Conservation (phyloP, 768 basidiomycete genomes). For the Sarcodon aspratus region DNA sequence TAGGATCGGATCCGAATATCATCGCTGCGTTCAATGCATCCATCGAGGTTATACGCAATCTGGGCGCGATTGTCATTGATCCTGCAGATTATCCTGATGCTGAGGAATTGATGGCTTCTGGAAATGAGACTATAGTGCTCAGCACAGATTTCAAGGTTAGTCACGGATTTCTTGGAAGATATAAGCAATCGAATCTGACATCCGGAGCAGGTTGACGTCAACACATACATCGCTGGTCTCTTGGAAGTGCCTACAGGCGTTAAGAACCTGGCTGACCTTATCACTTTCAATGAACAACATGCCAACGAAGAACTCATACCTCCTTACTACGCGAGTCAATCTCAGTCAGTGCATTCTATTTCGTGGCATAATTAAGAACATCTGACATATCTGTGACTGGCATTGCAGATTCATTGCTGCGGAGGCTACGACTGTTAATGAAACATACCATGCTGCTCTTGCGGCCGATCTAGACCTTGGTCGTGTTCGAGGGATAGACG, state of each 20-base stretch:
- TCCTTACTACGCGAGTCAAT: conserved; percentile 24
- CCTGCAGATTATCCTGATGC: conserved; percentile 50
- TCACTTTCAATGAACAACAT: conserved; percentile 43
- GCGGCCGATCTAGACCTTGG: conserved; percentile 20
- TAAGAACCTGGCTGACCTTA: conserved; percentile 42
- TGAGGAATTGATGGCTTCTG: conserved; percentile 30
- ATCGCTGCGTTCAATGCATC: conserved; percentile 27
- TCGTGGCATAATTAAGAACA: too few relatives aligned
- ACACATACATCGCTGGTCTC: conserved; percentile 34
- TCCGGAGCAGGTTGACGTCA: conserved; percentile 35
- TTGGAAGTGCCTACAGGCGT: conserved; percentile 45
- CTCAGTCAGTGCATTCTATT: conserved; percentile 12
- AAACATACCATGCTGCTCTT: conserved; percentile 19
- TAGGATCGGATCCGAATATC: conserved; percentile 10
- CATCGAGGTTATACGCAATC: conserved; percentile 22
- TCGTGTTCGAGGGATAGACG: conserved; percentile 22
- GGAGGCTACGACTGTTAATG: conserved; percentile 13
- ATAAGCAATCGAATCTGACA: background rate
- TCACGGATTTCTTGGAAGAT: background rate
- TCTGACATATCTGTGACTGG: background rate
- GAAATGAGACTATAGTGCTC: conserved; percentile 44
- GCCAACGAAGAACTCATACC: conserved; percentile 33
- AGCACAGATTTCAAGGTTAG: conserved; percentile 47
- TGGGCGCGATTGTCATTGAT: conserved; percentile 45
- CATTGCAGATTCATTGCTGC: conserved; percentile 16